These are phyloP conservation scores for Trichoderma hamatum DNA, from an alignment of 2,329 filamentous ascomycete genomes.

Conservation along the genomic window DNA sequence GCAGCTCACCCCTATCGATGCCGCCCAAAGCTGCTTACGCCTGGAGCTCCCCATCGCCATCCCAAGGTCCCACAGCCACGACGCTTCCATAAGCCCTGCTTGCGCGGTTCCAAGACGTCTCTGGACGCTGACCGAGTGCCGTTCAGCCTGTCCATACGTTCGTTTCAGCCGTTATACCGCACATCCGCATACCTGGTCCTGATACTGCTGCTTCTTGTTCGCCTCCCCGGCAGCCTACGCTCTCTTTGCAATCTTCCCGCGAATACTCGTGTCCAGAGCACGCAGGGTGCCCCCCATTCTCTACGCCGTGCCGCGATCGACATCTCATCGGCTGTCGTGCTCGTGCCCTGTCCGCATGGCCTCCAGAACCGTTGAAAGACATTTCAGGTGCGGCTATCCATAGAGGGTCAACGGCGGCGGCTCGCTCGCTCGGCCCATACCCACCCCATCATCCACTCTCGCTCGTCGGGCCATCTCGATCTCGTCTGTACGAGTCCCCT, in stretches of 20 bases:
- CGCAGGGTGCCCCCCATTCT: not conserved
- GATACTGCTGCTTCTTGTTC: not conserved
- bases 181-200: not conserved
- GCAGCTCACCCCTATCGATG: not conserved
- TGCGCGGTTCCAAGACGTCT: not conserved
- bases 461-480: slow-evolving; percentile 26
- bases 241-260: not conserved
- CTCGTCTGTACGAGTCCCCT: slow-evolving; percentile 6
- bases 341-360: slow-evolving; percentile 14
- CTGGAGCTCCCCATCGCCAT: not conserved
- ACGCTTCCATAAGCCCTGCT: not conserved
- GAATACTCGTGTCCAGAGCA: not conserved
- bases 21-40: not conserved
- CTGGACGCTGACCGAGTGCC: not conserved
- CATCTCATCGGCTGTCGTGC: not conserved
- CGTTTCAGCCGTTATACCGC: not conserved
- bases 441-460: slow-evolving; percentile 22
- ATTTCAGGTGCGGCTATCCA: slow-evolving; percentile 9
- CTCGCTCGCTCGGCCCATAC: slow-evolving; percentile 14
- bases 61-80: not conserved
- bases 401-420: slow-evolving; percentile 21
- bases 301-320: not conserved
- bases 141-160: not conserved
- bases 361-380: not conserved
- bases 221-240: not conserved